A percentile compares a stretch with the other conserved stretches of the same genome.
Conservation (phyloP, 2,329 filamentous ascomycete genomes). For the Pyricularia pennisetigena region DNA sequence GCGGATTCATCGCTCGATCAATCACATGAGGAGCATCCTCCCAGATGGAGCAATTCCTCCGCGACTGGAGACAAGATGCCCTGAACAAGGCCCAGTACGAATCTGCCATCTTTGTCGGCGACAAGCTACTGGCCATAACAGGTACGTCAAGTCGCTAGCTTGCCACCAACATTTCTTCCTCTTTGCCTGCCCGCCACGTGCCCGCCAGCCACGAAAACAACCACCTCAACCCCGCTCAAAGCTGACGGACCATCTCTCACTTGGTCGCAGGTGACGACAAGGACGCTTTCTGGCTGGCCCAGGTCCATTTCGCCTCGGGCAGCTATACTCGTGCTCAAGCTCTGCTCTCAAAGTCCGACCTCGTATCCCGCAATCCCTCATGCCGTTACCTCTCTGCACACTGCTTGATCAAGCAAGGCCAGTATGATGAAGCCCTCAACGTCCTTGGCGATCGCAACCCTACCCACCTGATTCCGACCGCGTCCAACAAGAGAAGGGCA, state of each 20-base stretch:
- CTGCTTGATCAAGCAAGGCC: slow-evolving; percentile 85
- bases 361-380: slow-evolving; percentile 70
- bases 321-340: slow-evolving; percentile 89
- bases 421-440: slow-evolving; percentile 78
- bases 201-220: neutral
- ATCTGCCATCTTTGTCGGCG: slow-evolving; percentile 90
- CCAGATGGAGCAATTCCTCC: slow-evolving; percentile 82
- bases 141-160: slow-evolving; percentile 42
- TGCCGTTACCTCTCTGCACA: slow-evolving; percentile 90
- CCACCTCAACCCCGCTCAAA: neutral
- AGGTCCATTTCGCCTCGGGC: slow-evolving; percentile 90
- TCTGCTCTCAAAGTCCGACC: slow-evolving; percentile 74
- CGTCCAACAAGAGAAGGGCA: slow-evolving; percentile 57
- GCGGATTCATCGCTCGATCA: neutral
- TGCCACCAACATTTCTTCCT: neutral
- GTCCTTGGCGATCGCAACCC: slow-evolving; percentile 90
- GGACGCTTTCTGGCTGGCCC: slow-evolving; percentile 96
- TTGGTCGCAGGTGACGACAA: slow-evolving; percentile 65
- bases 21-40: neutral
- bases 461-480: slow-evolving; percentile 69
- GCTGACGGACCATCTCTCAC: neutral
- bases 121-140: slow-evolving; percentile 91
- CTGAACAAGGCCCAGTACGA: slow-evolving; percentile 95
- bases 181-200: slow-evolving; percentile 5
- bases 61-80: slow-evolving; percentile 91